Evolutionary conservation across 129 eudicot species (phyloP), one percentile per base, ranked within the genome.

Genomic region (Heracleum sosnowskyi): DNA sequence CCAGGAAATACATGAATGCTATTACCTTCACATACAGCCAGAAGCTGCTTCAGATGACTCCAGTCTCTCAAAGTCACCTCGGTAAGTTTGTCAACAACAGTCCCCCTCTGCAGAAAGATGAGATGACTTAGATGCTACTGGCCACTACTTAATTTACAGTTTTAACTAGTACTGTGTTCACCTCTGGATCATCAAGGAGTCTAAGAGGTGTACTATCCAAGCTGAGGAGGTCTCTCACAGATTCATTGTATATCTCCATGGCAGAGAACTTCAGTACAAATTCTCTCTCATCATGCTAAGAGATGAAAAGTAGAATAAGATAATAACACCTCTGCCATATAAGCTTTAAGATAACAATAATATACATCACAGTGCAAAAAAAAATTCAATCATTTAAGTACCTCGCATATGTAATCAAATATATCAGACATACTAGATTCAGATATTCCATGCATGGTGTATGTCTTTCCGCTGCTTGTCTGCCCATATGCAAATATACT

Each of bases 381-480:
- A 31, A 64, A 64, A 37, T 64, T 66, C 0, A 66, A 39, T 0
- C 34, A 77, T 44, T 31, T 4, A 66, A 66, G 40, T 80, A 92
- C 98, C 98, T 60, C 80, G 79, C 78, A 53, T 44, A 88, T 83
- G 84, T 91, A 82, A 82, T 91, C 85, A 47, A 80, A 90, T 83
- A 94, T 90, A 84, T 94, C 92, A 53, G 81, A 87, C 72, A 90
- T 75, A 4, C 97, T 77, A 36, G 75, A 87, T 63, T 88, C 96
- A 26, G 97, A 91, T 75, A 94, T 80, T 66, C 98, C 97, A 76
- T 87, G 69, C 98, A 94, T 94, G 63, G 98, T 94, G 89, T 84
- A 94, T 51, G 98, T 94, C 88, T 94, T 94, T 77, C 98, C 98
- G 76, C 98, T 91, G 87, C 98, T 89, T 57, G 98, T 94, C 83